Evolutionary conservation across 805 yeast species (phyloP).

Genomic region (Nakazawaea populi): DNA sequence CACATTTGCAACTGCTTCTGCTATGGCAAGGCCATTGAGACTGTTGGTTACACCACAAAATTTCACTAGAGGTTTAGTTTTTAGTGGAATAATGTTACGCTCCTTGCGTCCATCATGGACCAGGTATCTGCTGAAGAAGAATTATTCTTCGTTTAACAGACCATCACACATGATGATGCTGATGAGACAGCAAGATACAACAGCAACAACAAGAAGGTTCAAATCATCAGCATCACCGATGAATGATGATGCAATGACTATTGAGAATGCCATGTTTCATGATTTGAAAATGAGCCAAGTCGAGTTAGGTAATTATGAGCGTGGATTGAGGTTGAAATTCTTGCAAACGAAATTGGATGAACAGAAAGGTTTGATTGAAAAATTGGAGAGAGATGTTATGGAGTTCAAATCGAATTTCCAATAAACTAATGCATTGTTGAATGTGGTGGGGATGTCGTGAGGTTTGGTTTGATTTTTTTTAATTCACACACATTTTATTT

Average conservation of each 20-base stretch:
- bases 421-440: background rate
- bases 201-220: background rate
- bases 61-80: background rate
- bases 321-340: conserved; percentile 3
- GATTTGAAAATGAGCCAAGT: background rate
- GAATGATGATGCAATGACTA: conserved; percentile 1
- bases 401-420: conserved; percentile 9
- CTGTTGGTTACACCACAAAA: background rate
- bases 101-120: background rate
- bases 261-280: conserved; percentile 5
- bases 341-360: conserved; percentile 2
- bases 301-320: conserved; percentile 2
- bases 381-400: conserved; percentile 2
- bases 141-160: background rate
- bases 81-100: background rate
- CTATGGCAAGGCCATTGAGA: background rate
- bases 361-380: background rate
- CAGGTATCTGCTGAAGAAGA: background rate
- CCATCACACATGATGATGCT: background rate
- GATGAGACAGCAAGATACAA: too few species aligned
- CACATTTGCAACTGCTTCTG: background rate
- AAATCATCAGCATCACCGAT: background rate
- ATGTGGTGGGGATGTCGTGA: background rate
- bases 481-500: background rate
- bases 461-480: background rate